phyloP scores from a whole-genome alignment of 2,329 filamentous ascomycete species.

The Didymella keratinophila region DNA sequence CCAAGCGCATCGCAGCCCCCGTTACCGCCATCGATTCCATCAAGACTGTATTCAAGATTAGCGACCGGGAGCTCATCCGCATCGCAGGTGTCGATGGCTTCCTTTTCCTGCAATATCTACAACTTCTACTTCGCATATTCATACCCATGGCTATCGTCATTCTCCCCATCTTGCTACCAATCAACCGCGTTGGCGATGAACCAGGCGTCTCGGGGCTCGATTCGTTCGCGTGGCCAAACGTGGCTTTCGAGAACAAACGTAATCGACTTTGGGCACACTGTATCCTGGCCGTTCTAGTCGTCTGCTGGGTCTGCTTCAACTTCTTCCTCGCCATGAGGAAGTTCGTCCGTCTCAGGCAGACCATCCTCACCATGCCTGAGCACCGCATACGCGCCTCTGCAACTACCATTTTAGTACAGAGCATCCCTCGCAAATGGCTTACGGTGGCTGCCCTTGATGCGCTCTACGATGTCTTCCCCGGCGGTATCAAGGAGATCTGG shows the following conservation, averaged over 20 bases:
- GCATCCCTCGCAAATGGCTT: slow-evolving; percentile 91
- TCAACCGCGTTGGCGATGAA: slow-evolving; percentile 78
- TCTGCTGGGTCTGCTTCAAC: slow-evolving; percentile 85
- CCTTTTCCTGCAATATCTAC: slow-evolving; percentile 92
- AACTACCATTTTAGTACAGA: slow-evolving; percentile 91
- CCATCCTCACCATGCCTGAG: slow-evolving; percentile 92
- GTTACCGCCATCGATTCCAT: slow-evolving; percentile 48
- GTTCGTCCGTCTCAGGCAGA: slow-evolving; percentile 92
- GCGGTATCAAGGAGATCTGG: slow-evolving; percentile 95
- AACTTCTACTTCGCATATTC: slow-evolving; percentile 89
- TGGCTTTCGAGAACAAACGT: slow-evolving; percentile 67
- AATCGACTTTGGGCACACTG: slow-evolving; percentile 84
- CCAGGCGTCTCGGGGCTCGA: slow-evolving; percentile 67
- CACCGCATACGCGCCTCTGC: slow-evolving; percentile 92
- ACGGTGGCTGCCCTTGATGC: slow-evolving; percentile 80
- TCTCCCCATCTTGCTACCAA: slow-evolving; percentile 82
- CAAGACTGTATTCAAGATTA: slow-evolving; percentile 68
- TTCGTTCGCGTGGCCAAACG: slow-evolving; percentile 85
- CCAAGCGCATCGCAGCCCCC: slow-evolving; percentile 46
- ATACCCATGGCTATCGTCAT: slow-evolving; percentile 80
- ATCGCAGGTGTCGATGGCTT: slow-evolving; percentile 97
- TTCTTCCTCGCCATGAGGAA: slow-evolving; percentile 86
- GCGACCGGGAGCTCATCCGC: slow-evolving; percentile 84
- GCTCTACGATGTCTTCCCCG: slow-evolving; percentile 94
- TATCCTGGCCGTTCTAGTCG: slow-evolving; percentile 76